Evolutionary conservation across 2,329 filamentous ascomycete genomes (phyloP), one percentile per base, ranked within the genome.

Genomic region (Neofusicoccum sp.): DNA sequence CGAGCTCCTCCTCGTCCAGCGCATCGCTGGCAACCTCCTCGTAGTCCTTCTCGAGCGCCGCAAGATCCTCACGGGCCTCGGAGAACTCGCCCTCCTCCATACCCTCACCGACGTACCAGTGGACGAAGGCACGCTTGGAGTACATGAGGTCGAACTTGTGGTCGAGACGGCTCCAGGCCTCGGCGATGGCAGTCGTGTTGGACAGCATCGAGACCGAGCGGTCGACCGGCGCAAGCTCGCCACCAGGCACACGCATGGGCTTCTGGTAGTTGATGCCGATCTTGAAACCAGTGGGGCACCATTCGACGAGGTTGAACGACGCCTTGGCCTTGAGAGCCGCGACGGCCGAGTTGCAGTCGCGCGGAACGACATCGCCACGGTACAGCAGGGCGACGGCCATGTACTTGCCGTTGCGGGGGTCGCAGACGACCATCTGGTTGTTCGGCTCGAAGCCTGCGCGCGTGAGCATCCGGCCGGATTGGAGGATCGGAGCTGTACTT

Each of bases 71-170:
- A 80, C 95, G 93, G 69, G 95, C 95, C 86, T 99, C 95, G 64
- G 92, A 96, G 88, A 99, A 99, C 83, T 99, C 95, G 81, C 95
- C 95, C 82, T 99, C 95, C 87, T 99, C 95, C 95, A 99, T 99
- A 88, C 95, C 95, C 86, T 98, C 95, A 84, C 95, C 95, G 77
- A 99, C 95, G 76, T 98, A 99, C 95, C 95, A 99, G 84, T 99
- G 95, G 69, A 99, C 95, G 83, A 99, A 99, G 67, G 95, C 95
- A 85, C 95, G 95, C 90, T 99, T 99, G 80, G 92, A 96, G 89
- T 98, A 97, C 95, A 99, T 99, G 79, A 99, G 92, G 77, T 99
- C 95, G 85, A 99, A 99, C 85, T 99, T 99, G 87, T 90, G 87
- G 66, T 93, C 96, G 69, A 99, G 88, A 70, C 93, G 93, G 68